These are phyloP conservation scores for Calonectria leucothoes DNA, from an alignment of 2,329 filamentous ascomycete species.

Conservation along the genomic window DNA sequence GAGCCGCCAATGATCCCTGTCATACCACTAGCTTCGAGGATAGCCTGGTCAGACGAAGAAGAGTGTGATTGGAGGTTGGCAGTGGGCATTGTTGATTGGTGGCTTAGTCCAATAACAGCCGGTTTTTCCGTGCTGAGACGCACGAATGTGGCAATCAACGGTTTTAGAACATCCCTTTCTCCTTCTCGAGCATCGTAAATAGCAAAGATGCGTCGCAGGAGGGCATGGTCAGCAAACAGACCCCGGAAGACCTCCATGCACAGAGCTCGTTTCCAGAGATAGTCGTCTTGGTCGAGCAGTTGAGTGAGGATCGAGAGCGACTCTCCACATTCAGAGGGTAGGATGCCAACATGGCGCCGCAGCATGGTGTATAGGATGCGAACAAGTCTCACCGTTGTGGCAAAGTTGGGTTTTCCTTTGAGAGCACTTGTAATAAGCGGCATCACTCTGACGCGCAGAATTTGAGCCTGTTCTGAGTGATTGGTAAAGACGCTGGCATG, in stretches of 20 bases:
- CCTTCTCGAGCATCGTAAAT: slow-evolving; percentile 81
- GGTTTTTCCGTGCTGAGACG: slow-evolving; percentile 93
- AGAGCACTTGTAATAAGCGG: slow-evolving; percentile 84
- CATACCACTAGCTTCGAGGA: slow-evolving; percentile 88
- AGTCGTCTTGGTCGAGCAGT: slow-evolving; percentile 86
- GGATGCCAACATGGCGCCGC: slow-evolving; percentile 78
- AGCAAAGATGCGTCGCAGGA: slow-evolving; percentile 83
- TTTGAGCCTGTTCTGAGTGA: slow-evolving; percentile 84
- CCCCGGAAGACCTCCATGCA: slow-evolving; percentile 93
- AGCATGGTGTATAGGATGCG: slow-evolving; percentile 87
- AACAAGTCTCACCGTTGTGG: slow-evolving; percentile 83
- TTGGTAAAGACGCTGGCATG: slow-evolving; percentile 83
- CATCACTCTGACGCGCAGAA: slow-evolving; percentile 82
- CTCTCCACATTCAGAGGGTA: slow-evolving; percentile 85
- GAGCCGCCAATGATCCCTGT: slow-evolving; percentile 86
- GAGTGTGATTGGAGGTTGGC: slow-evolving; percentile 65
- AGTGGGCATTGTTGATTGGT: slow-evolving; percentile 86
- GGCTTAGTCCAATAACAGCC: slow-evolving; percentile 85
- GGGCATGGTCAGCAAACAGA: slow-evolving; percentile 82
- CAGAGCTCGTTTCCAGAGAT: slow-evolving; percentile 86
- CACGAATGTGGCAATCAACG: slow-evolving; percentile 90
- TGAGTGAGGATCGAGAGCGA: slow-evolving; percentile 85
- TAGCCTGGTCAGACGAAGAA: slow-evolving; percentile 81
- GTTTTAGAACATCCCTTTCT: slow-evolving; percentile 81
- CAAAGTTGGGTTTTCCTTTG: slow-evolving; percentile 82